These are phyloP conservation scores for Diospyros lotus DNA, from an alignment of 148 eudicot species.

Conservation along the genomic window DNA sequence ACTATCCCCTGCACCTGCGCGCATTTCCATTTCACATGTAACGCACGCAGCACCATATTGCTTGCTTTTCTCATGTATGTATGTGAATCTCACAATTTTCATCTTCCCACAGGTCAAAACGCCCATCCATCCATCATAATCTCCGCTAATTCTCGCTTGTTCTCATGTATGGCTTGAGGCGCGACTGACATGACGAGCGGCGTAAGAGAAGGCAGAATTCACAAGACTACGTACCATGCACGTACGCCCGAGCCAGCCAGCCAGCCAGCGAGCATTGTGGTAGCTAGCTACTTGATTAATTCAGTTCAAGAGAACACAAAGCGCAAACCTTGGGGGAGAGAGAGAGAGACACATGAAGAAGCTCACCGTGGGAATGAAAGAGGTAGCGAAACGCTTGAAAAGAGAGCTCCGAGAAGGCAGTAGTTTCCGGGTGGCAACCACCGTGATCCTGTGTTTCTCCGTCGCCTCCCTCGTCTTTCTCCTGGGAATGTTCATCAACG, in stretches of 20 bases:
- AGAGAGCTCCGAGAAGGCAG: slow-evolving; percentile 27
- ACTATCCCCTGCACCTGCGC: too few species aligned
- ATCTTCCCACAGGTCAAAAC: background rate
- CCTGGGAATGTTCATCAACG: slow-evolving; percentile 47
- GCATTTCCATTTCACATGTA: background rate
- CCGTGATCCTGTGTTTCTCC: slow-evolving; percentile 45
- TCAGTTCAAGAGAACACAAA: background rate
- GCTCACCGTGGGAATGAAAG: slow-evolving; percentile 11
- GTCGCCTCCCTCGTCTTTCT: slow-evolving; percentile 43
- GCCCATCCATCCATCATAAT: background rate
- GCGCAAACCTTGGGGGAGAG: background rate
- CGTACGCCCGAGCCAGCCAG: too few species aligned
- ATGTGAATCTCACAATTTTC: background rate
- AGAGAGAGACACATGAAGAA: slow-evolving; percentile 15
- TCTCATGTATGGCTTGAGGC: too few species aligned
- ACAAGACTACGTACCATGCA: too few species aligned
- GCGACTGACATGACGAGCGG: too few species aligned
- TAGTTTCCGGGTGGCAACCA: slow-evolving; percentile 42
- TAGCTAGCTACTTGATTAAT: too few species aligned
- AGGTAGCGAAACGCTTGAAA: slow-evolving; percentile 21
- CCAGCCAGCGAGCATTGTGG: too few species aligned
- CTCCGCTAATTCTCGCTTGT: too few species aligned
- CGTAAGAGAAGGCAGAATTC: too few species aligned
- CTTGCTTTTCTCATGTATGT: slow-evolving; percentile 9
- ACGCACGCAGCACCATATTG: background rate